Evolutionary conservation across 768 basidiomycete species (phyloP), one percentile per base, ranked within the genome.

Genomic region (Termitomyces sp.): DNA sequence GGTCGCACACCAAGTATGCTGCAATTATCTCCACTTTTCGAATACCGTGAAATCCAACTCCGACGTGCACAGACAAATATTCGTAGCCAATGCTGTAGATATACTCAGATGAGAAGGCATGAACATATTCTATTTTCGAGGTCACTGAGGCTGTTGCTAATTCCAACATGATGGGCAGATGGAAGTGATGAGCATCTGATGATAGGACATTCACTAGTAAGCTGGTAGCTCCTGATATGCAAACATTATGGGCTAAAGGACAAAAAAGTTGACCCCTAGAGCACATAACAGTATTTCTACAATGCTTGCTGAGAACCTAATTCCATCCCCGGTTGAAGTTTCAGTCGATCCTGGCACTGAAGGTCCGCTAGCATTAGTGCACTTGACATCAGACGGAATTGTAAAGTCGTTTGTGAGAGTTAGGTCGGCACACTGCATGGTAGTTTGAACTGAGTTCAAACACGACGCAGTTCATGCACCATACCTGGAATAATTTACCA

Each of bases 381-480:
- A 77, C 45, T 67, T 65, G 33, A 73, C 65, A 54, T 72, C 77
- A 35, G 78, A 76, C 41, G 78, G 76, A 33, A 83, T 71, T 17
- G 73, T 78, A 60, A 75, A 75, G 63, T 67, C 78, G 19, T 73
- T 78, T 42, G 84, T 78, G 33, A 95, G 72, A 19, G 85, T 84
- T 62, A 94, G 68, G 70, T 94, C 93, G 38, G 92, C 79, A 66
- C 91, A 94, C 87, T 93, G 64, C 10, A 3, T 21, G 47, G 15
- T 49, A 15, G 51, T 54, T 35, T 14, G 30, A 33, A 41, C 33
- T 30, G 4, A 23, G 43, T 21, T 15, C 28, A 53, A 43, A 50
- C 46, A 56, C 60, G 40, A 51, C 45, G 47, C 7, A 59, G 12
- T 43, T 21, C 9, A 50, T 30, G 1, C 43, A 0, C n/a, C 26